Evolutionary conservation across 2,329 filamentous ascomycete species (phyloP), one percentile per base, ranked within the genome.

Genomic region (Phyllosticta citriasiana): DNA sequence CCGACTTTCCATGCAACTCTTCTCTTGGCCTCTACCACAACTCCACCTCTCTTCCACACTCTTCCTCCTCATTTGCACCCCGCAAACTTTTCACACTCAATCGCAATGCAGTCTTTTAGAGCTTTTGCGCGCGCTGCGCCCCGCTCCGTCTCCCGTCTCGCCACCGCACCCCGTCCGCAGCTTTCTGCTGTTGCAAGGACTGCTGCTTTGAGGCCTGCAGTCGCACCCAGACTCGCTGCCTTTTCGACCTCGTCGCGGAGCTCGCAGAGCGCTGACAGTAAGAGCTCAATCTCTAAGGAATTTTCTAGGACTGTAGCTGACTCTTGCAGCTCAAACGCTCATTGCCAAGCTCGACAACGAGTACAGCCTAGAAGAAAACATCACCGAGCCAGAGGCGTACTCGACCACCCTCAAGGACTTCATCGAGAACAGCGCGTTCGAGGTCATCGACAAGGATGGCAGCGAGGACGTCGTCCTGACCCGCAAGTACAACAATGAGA

Each of bases 381-480:
- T 73, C 59, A 64, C 24, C 67, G 57, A 87, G 66, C 81, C 84
- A 64, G 84, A 89, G 70, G 83, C 88, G 66, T 77, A 88, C 66
- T 88, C 91, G 51, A 82, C 85, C 65, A 89, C 87, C 73, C 84
- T 97, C 74, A 87, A 91, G 78, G 89, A 94, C 74, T 97, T 95
- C 77, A 78, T 97, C 55, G 86, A 93, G 72, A 93, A 90, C 78
- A 87, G 87, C 71, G 83, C 87, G 51, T 99, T 91, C 76, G 82
- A 93, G 78, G 74, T 87, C 64, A 80, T 89, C 70, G 94, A 99
- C 76, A 84, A 82, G 33, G 81, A 87, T 27, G 94, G 94, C 64
- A 84, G 91, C 75, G 89, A 97, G 78, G 91, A 96, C 68, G 89
- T 99, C 67, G 82, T 88, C 70, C 82, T 99, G 66, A 88, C 85